These are phyloP conservation scores for Cynanchum wilfordii DNA, from an alignment of 257 asterid species.

Conservation along the genomic window DNA sequence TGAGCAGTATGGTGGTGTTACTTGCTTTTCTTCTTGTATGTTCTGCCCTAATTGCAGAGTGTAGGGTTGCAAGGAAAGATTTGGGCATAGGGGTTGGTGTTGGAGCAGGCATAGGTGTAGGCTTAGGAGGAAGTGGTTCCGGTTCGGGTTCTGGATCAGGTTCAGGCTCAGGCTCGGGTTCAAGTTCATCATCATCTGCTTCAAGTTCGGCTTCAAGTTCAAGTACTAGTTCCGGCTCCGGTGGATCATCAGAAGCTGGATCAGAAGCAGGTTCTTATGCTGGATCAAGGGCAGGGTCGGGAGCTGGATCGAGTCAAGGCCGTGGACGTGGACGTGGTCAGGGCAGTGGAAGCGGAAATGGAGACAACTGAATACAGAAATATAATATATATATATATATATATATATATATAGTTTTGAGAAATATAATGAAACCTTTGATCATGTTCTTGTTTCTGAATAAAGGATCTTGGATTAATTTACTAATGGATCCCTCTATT, in stretches of 20 bases:
- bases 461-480: no score
- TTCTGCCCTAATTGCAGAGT: slow-evolving; percentile 16
- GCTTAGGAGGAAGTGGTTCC: slow-evolving; percentile 27
- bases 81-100: slow-evolving; percentile 28
- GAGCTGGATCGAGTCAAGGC: slow-evolving; percentile 17
- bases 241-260: background rate
- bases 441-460: no score
- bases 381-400: background rate
- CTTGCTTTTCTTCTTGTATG: slow-evolving; percentile 18
- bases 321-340: background rate
- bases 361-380: background rate
- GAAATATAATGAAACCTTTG: background rate
- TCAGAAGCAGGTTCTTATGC: slow-evolving; percentile 18
- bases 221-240: slow-evolving; percentile 12
- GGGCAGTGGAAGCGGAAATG: background rate
- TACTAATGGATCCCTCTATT: no score
- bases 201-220: slow-evolving; percentile 18
- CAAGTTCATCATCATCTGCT: slow-evolving; percentile 18
- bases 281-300: slow-evolving; percentile 23
- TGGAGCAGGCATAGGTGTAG: slow-evolving; percentile 32
- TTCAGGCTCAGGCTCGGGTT: slow-evolving; percentile 24
- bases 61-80: slow-evolving; percentile 29
- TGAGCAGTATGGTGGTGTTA: background rate
- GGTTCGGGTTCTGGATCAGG: slow-evolving; percentile 30
- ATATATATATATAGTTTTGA: background rate